These are phyloP conservation scores for Nicotiana sylvestris DNA, from an alignment of 257 asterid genomes.

Conservation along the genomic window DNA sequence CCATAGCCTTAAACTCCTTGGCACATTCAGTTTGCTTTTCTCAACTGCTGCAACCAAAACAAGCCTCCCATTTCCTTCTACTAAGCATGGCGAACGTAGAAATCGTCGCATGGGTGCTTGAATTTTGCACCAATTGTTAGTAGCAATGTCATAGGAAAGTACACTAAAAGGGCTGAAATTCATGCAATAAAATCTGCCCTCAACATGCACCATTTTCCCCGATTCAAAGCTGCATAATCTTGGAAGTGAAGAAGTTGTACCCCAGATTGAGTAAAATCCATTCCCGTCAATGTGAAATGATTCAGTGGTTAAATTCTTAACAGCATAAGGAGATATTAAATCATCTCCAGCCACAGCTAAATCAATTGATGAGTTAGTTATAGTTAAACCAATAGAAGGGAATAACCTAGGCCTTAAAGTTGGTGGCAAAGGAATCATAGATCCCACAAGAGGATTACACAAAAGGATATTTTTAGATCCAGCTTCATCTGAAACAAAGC, in stretches of 20 bases:
- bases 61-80: conserved; percentile 54
- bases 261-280: conserved; percentile 96
- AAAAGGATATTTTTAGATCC: conserved; percentile 75
- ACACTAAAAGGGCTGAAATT: conserved; percentile 92
- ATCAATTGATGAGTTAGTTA: conserved; percentile 63
- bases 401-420: conserved; percentile 74
- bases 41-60: conserved; percentile 80
- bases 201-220: conserved; percentile 67
- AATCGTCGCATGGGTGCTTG: conserved; percentile 96
- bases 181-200: conserved; percentile 84
- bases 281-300: conserved; percentile 81
- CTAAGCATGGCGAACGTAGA: conserved; percentile 69
- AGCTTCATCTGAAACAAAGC: conserved; percentile 77
- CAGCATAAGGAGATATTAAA: conserved; percentile 85
- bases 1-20: conserved; percentile 83
- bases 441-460: conserved; percentile 54
- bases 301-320: conserved; percentile 74
- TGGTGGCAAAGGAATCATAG: conserved; percentile 60
- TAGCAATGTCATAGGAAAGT: conserved; percentile 36
- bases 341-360: conserved; percentile 85
- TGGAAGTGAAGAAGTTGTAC: conserved; percentile 75
- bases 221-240: conserved; percentile 88
- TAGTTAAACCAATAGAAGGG: conserved; percentile 66
- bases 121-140: conserved; percentile 70
- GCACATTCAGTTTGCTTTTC: conserved; percentile 90